Evolutionary conservation across 805 yeast genomes (phyloP).

Genomic region (Wickerhamomyces strasburgensis): DNA sequence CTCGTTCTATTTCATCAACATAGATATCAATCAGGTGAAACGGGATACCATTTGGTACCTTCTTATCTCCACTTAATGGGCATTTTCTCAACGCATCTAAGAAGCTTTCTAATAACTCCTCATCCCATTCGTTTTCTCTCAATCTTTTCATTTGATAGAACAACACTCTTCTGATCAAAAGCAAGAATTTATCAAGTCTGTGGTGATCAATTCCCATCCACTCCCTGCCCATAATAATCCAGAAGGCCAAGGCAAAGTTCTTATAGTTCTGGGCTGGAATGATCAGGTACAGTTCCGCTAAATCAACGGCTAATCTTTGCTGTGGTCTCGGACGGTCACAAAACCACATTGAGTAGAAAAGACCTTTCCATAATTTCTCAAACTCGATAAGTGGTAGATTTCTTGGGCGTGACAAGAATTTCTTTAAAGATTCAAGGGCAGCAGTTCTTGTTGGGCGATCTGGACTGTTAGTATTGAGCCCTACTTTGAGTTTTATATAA

Average conservation of each 20-base stretch:
- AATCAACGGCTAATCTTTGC: conserved; percentile 69
- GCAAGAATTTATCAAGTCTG: conserved; percentile 82
- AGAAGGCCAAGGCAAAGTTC: conserved; percentile 66
- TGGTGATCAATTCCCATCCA: conserved; percentile 80
- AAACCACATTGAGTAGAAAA: conserved; percentile 94
- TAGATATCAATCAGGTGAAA: conserved; percentile 81
- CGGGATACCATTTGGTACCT: conserved; percentile 70
- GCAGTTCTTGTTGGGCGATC: conserved; percentile 67
- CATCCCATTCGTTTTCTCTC: conserved; percentile 49
- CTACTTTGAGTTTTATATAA: neutral
- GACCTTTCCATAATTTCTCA: conserved; percentile 93
- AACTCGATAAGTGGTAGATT: conserved; percentile 38
- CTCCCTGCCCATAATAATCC: conserved; percentile 72
- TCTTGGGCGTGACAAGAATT: conserved; percentile 42
- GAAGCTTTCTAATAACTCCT: conserved; percentile 39
- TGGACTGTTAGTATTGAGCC: conserved; percentile 12
- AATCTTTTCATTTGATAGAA: conserved; percentile 60
- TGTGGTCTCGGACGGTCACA: conserved; percentile 92
- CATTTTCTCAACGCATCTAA: conserved; percentile 35
- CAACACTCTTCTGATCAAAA: conserved; percentile 73
- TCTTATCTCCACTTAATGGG: conserved; percentile 54
- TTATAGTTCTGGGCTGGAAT: conserved; percentile 40
- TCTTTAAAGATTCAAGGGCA: conserved; percentile 61
- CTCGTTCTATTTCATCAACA: conserved; percentile 76
- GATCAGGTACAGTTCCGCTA: conserved; percentile 53